phyloP scores from a whole-genome alignment of 176 grass and related monocot genomes.

The Hsuehochloa calcarea region DNA sequence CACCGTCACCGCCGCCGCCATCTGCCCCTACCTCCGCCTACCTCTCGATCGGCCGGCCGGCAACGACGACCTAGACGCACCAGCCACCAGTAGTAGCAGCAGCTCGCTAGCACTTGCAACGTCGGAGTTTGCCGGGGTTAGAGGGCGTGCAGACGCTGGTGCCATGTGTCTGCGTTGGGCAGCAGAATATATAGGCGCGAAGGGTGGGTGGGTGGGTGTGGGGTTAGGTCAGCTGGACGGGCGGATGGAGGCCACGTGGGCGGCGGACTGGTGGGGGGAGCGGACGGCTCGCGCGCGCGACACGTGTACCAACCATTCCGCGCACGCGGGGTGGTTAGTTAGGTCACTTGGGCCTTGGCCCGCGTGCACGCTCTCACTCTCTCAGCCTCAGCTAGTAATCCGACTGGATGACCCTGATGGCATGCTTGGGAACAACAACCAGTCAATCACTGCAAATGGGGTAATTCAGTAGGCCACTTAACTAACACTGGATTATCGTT shows the following conservation, averaged over 20 bases:
- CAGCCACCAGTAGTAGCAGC: background rate
- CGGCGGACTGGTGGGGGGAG: background rate
- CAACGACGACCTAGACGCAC: background rate
- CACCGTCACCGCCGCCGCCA: constrained; percentile 41
- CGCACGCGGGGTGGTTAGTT: constrained; percentile 31
- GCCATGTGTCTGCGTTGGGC: background rate
- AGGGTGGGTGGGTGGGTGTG: background rate
- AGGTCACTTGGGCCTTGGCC: constrained; percentile 32
- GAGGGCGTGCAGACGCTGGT: background rate
- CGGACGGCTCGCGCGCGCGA: background rate
- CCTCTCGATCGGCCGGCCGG: background rate
- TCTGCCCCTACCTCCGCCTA: background rate
- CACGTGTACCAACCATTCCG: constrained; percentile 27
- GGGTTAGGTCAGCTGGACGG: constrained; percentile 77
- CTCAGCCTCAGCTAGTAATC: no score
- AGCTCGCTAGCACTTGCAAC: no score
- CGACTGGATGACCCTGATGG: no score
- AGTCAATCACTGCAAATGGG: no score
- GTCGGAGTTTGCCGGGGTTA: background rate
- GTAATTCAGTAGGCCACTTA: no score
- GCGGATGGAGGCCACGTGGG: constrained; percentile 61
- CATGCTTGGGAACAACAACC: no score
- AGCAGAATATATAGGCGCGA: constrained; percentile 16
- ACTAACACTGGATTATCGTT: no score
- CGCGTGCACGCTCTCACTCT: no score